A percentile compares a stretch with the other conserved stretches of the same genome.
These are phyloP conservation scores for Colletotrichum kahawae DNA, from an alignment of 2,329 filamentous ascomycete species.

Conservation along the genomic window DNA sequence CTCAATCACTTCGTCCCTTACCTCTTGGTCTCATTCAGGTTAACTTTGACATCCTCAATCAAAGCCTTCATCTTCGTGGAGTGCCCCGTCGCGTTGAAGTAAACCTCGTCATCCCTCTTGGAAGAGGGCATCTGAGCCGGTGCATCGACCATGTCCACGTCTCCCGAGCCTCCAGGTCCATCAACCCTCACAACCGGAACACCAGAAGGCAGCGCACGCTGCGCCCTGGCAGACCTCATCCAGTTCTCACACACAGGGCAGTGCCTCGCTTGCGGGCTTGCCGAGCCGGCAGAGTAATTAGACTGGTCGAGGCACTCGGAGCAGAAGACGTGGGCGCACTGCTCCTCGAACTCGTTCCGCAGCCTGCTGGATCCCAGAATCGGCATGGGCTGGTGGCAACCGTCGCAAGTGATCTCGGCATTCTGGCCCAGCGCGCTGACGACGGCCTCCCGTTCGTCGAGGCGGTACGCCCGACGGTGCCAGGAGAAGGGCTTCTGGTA, in stretches of 20 bases:
- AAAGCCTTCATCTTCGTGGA: conserved; percentile 39
- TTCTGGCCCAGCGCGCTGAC: conserved; percentile 25
- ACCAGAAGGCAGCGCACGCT: neutral
- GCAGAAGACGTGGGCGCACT: conserved; percentile 36
- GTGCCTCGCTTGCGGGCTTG: neutral
- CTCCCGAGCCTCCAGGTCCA: neutral
- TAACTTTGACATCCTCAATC: conserved; percentile 32
- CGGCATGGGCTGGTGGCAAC: conserved; percentile 38
- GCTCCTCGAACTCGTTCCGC: conserved; percentile 24
- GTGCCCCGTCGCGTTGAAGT: conserved; percentile 30
- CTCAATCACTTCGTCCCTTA: neutral
- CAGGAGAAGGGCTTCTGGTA: conserved; percentile 50
- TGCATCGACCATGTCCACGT: neutral
- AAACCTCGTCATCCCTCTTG: conserved; percentile 22
- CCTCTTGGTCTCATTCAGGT: conserved; percentile 30
- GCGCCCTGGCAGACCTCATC: neutral
- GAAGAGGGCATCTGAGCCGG: neutral
- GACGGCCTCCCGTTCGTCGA: conserved; percentile 36
- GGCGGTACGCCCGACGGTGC: conserved; percentile 30
- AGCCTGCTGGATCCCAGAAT: conserved; percentile 27
- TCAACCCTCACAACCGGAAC: neutral
- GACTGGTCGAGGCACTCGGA: conserved; percentile 31
- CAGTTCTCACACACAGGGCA: conserved; percentile 29
- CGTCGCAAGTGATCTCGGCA: conserved; percentile 30
- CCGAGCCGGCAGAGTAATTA: neutral